Base-by-base conservation (phyloP, 2,329 filamentous ascomycete species). In the Fusarium succisae region DNA sequence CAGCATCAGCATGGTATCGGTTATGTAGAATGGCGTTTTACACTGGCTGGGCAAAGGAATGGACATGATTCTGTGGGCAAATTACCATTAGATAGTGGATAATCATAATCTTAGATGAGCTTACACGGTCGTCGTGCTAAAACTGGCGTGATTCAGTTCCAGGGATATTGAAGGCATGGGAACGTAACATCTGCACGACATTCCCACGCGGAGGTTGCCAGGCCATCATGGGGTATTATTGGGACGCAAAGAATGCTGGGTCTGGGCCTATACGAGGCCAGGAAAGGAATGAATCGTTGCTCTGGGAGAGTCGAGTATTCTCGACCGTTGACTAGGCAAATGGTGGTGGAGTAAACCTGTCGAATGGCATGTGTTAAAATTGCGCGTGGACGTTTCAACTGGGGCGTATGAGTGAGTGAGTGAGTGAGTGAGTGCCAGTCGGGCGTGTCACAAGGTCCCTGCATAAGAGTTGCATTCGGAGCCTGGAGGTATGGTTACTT, bases 71-170 rank as follows among this genome's bases (percentile, higher is more conserved):
- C 56, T 70, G 39, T 24, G n/a, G 55, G 20, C 55, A 56, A 59
- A 50, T 60, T 73, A 73, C 47, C 47, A 41, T 47, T 47, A 53
- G 58, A 50, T 69, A 66, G 60, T 50, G 59, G 72, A 66, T 75
- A 75, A 70, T 75, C 54, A 70, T 75, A 74, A 70, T 75, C 48
- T 60, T 72, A 59, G 56, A 73, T 47, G 60, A 72, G 53, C 43
- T 22, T 47, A 50, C 11, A n/a, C 32, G 24, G 26, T 39, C 15
- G 26, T 39, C 15, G 48, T 24, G 12, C 18, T 10, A 30, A 22
- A 39, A 18, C 28, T 37, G 24, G 22, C 32, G 20, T 44, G 30
- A 50, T 28, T 17, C 32, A 22, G 26, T 35, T 51, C 26, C 51
- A 54, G 38, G 35, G 24, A 41, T 24, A 45, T 48, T 22, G 20